Conservation (phyloP, 2,329 filamentous ascomycete genomes). For the Blastomyces emzantsi region DNA sequence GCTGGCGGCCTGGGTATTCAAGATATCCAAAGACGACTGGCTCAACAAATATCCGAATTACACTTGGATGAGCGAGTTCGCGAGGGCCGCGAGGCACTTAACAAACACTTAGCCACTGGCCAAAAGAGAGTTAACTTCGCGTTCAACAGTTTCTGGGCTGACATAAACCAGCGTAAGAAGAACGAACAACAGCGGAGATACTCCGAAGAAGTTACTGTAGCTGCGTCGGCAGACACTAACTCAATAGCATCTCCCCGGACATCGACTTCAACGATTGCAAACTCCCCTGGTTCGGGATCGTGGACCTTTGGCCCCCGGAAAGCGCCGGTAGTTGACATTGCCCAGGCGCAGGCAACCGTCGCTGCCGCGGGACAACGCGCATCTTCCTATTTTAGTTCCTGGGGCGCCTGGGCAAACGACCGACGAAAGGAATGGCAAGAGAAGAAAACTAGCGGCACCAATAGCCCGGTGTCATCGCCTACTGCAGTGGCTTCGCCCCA, state of each 20-base stretch:
- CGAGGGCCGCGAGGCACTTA: conserved; percentile 71
- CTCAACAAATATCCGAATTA: conserved; percentile 86
- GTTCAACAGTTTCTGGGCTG: conserved; percentile 80
- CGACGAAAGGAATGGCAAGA: conserved; percentile 41
- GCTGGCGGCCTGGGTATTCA: conserved; percentile 89
- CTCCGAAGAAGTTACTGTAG: conserved; percentile 22
- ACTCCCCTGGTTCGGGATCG: conserved; percentile 13
- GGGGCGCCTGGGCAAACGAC: conserved; percentile 52
- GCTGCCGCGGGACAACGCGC: conserved; percentile 47
- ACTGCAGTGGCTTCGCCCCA: not conserved
- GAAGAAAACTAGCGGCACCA: conserved; percentile 21
- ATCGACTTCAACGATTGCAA: conserved; percentile 19
- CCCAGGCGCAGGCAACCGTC: conserved; percentile 47
- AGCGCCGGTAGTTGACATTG: conserved; percentile 39
- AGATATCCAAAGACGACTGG: conserved; percentile 81
- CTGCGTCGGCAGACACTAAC: conserved; percentile 22
- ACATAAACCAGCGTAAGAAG: conserved; percentile 62
- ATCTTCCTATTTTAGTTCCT: conserved; percentile 55
- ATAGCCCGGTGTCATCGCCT: conserved; percentile 8
- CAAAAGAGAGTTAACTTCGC: conserved; percentile 79
- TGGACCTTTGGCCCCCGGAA: conserved; percentile 28
- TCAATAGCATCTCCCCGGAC: conserved; percentile 22
- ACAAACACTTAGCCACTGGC: conserved; percentile 80
- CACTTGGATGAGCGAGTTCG: conserved; percentile 87
- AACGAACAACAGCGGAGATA: conserved; percentile 22